These are phyloP conservation scores for Pachyrhizus erosus DNA, from an alignment of 306 rosid genomes.

Conservation along the genomic window DNA sequence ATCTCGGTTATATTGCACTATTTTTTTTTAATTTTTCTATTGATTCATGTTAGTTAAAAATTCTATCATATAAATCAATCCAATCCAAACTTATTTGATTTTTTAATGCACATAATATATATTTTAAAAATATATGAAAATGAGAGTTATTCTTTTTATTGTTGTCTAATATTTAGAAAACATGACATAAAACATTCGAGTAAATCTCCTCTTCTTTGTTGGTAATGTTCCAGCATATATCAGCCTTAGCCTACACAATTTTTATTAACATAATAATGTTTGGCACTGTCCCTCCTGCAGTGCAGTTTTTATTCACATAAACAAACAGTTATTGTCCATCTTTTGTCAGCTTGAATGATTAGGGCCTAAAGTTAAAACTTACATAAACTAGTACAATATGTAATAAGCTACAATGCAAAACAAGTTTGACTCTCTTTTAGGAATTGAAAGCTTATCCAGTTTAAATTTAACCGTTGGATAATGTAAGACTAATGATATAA, in stretches of 20 bases:
- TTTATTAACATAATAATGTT: neutral
- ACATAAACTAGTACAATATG: neutral
- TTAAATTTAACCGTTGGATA: neutral
- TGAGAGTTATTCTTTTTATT: no score
- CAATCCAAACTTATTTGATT: no score
- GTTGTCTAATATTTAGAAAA: no score
- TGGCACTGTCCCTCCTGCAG: neutral
- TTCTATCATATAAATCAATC: no score
- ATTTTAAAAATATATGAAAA: no score
- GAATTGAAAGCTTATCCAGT: neutral
- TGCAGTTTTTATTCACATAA: conserved; percentile 1
- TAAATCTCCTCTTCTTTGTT: no score
- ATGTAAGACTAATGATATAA: neutral
- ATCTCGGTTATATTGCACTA: neutral
- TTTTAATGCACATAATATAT: no score
- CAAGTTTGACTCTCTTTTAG: neutral
- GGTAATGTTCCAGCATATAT: neutral
- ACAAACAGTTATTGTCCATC: neutral
- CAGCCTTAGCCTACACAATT: neutral
- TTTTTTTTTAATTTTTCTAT: neutral
- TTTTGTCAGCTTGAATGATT: neutral
- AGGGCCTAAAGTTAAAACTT: neutral
- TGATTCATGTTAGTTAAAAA: neutral
- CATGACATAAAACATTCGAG: no score
- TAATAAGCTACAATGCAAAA: neutral